Conservation (phyloP, 192 early-diverging fungal genomes). For the Kickxella alabastrina region DNA sequence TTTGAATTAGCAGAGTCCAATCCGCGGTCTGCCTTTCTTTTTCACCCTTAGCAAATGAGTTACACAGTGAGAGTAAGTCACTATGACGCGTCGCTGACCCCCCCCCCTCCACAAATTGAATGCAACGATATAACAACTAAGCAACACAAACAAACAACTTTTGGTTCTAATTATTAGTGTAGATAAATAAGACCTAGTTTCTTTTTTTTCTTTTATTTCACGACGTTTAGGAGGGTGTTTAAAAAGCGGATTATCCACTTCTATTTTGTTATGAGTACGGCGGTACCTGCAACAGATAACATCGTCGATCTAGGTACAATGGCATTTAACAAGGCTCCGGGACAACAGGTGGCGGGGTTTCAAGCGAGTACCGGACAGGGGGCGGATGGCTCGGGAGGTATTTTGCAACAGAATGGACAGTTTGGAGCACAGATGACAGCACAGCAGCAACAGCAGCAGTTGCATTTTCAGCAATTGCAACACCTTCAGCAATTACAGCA, state of each 20-base stretch:
- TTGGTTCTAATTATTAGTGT: too few relatives aligned
- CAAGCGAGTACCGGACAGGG: constrained; percentile 20
- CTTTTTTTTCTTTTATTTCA: neutral
- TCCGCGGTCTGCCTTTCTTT: too few relatives aligned
- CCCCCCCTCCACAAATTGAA: too few relatives aligned
- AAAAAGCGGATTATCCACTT: too few relatives aligned
- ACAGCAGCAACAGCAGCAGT: constrained; percentile 16
- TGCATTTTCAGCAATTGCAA: constrained; percentile 20
- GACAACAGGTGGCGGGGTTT: constrained; percentile 16
- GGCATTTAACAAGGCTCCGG: constrained; percentile 43
- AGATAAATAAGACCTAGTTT: too few relatives aligned
- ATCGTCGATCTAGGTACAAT: constrained; percentile 42
- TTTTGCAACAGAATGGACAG: constrained; percentile 27
- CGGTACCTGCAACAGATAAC: constrained; percentile 26
- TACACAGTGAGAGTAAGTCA: too few relatives aligned
- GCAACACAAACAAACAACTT: too few relatives aligned
- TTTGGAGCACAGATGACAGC: constrained; percentile 8
- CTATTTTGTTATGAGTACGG: constrained; percentile 35
- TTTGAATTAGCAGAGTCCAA: too few relatives aligned
- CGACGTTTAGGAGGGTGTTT: too few relatives aligned
- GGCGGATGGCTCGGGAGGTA: constrained; percentile 9
- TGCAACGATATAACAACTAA: too few relatives aligned
- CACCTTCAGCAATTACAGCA: constrained; percentile 13
- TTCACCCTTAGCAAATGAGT: too few relatives aligned
- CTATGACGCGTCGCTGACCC: too few relatives aligned